phyloP scores from a whole-genome alignment of 352 stramenopile species.

The Aphanomyces euteiches region DNA sequence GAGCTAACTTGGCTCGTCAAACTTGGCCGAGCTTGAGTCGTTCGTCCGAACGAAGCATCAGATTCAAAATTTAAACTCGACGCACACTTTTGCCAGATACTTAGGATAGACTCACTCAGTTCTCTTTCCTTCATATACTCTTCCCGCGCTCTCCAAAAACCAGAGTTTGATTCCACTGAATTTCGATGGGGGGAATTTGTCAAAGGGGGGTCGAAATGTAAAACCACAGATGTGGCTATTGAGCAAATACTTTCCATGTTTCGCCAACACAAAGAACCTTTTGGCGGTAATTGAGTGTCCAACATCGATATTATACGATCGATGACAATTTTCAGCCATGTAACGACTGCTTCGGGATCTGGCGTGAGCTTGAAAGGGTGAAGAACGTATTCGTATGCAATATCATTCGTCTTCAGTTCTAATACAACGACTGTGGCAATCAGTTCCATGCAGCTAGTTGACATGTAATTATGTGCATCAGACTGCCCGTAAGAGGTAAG shows the following conservation, averaged over 20 bases:
- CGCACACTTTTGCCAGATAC: constrained; percentile 77
- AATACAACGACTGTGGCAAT: constrained; percentile 79
- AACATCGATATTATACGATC: constrained; percentile 79
- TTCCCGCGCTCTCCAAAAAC: constrained; percentile 77
- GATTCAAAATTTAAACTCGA: constrained; percentile 66
- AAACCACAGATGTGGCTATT: constrained; percentile 62
- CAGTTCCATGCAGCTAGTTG: constrained; percentile 61
- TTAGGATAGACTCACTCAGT: constrained; percentile 66
- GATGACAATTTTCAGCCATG: constrained; percentile 64
- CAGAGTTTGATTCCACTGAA: constrained; percentile 32
- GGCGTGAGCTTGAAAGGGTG: constrained; percentile 72
- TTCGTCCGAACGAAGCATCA: constrained; percentile 70
- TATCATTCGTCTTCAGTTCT: constrained; percentile 77
- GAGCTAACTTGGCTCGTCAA: constrained; percentile 9
- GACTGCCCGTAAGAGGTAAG: neutral
- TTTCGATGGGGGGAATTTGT: constrained; percentile 51
- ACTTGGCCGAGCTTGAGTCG: constrained; percentile 35
- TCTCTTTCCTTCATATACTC: constrained; percentile 72
- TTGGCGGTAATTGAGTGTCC: constrained; percentile 57
- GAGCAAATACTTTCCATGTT: constrained; percentile 77
- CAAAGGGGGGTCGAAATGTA: constrained; percentile 79
- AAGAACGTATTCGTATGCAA: constrained; percentile 74
- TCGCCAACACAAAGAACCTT: constrained; percentile 70
- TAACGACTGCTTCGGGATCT: constrained; percentile 61
- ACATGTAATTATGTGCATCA: neutral